Evolutionary conservation across 805 yeast genomes (phyloP), one percentile per base, ranked within the genome.

Genomic region (Saturnispora hagleri): DNA sequence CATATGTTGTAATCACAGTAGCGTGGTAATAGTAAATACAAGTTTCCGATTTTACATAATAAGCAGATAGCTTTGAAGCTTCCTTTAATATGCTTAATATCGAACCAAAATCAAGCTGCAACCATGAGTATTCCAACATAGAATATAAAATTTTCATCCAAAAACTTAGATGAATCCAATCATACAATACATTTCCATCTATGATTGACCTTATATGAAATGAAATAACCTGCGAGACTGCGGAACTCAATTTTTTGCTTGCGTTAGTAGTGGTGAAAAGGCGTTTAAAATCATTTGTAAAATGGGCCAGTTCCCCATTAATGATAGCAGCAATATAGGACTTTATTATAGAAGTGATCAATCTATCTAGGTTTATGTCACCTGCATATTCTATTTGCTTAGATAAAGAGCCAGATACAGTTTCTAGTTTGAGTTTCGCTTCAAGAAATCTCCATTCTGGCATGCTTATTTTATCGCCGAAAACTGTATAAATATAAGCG

Each of bases 91-190:
- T 4, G 27, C 56, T 52, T 2, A 61, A 38, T 15, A 62, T 34
- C 24, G 57, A 52, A 57, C 57, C 53, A 1, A 58, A 24, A 45
- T 63, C 63, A 8, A 58, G 34, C 38, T 54, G 52, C 9, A 40
- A 28, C 12, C 58, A 48, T 8, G 50, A 55, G 2, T 43, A 35
- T 13, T 52, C 55, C 3, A 47, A 3, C 13, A 50, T 47, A 1
- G 46, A 34, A 4, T 47, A 6, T 4, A 63, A 46, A 6, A 57
- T 53, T 3, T 34, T 26, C 22, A 64, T 28, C 69, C 69, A 65
- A 33, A 58, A 59, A 8, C 47, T 47, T 3, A 65, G 28, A 51
- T 63, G 65, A 22, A 59, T 46, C 68, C 68, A 64, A 47, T 62
- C 61, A 12, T 27, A 34, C 33, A 22, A 26, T 7, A 4, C 7